Conservation (phyloP, 2,329 filamentous ascomycete genomes). For the Fusarium algeriense region DNA sequence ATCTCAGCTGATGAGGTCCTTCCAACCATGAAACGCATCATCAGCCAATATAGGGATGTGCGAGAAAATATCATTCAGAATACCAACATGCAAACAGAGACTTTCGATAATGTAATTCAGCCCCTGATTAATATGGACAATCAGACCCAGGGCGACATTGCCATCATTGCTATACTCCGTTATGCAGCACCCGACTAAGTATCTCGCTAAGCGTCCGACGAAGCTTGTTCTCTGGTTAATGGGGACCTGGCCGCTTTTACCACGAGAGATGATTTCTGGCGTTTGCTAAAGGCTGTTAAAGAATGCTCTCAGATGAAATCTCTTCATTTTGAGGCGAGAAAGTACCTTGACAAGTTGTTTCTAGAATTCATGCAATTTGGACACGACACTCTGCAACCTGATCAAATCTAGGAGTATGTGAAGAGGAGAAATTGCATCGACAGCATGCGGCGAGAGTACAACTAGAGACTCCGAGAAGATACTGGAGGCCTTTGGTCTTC, state of each 20-base stretch:
- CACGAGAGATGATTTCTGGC: background rate
- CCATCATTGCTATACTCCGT: background rate
- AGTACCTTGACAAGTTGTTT: background rate
- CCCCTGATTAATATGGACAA: background rate
- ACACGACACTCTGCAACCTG: background rate
- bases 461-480: background rate
- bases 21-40: background rate
- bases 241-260: background rate
- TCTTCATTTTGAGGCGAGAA: background rate
- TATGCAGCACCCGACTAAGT: fast-evolving
- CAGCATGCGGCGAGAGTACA: background rate
- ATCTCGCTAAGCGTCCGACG: background rate
- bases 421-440: background rate
- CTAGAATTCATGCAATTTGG: background rate
- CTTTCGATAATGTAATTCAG: background rate
- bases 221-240: background rate
- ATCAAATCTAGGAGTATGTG: background rate
- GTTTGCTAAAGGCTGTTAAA: background rate
- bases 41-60: fast-evolving
- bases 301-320: background rate
- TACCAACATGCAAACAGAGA: background rate
- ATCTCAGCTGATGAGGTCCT: too few relatives aligned
- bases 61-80: background rate
- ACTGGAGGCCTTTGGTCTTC: background rate
- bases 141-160: background rate